Conservation (phyloP, 176 grass and related monocot genomes). For the Cenchrus americanus region DNA sequence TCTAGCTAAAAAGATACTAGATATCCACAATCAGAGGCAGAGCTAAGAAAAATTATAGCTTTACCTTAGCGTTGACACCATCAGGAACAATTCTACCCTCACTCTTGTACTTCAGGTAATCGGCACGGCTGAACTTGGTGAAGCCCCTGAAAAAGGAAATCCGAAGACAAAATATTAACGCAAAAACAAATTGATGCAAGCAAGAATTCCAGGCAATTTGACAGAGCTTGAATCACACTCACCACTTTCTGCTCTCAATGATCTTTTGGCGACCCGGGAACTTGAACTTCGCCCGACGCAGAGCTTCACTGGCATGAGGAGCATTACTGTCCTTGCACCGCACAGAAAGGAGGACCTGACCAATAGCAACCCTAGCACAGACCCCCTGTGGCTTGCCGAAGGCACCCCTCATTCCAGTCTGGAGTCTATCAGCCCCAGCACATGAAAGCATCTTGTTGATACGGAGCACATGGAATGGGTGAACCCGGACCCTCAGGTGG, state of each 20-base stretch:
- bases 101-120: slow-evolving; percentile 78
- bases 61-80: slow-evolving; percentile 81
- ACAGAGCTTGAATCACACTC: background rate
- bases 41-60: background rate
- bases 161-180: background rate
- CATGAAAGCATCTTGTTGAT: slow-evolving; percentile 92
- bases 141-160: slow-evolving; percentile 60
- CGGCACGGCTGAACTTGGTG: slow-evolving; percentile 73
- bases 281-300: slow-evolving; percentile 83
- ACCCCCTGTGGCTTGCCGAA: slow-evolving; percentile 76
- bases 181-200: background rate
- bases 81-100: slow-evolving; percentile 68
- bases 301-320: slow-evolving; percentile 58
- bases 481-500: slow-evolving; percentile 75
- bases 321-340: slow-evolving; percentile 70
- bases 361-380: slow-evolving; percentile 70
- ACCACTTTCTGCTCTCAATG: slow-evolving; percentile 77
- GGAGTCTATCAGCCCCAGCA: slow-evolving; percentile 89
- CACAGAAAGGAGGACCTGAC: slow-evolving; percentile 73
- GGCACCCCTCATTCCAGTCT: slow-evolving; percentile 91
- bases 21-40: background rate
- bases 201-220: background rate
- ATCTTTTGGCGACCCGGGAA: slow-evolving; percentile 89
- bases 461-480: slow-evolving; percentile 72
- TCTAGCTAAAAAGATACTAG: background rate